Evolutionary conservation across 495 filamentous ascomycete species (phyloP), one percentile per base, ranked within the genome.

Genomic region (Aspergillus sparsus): DNA sequence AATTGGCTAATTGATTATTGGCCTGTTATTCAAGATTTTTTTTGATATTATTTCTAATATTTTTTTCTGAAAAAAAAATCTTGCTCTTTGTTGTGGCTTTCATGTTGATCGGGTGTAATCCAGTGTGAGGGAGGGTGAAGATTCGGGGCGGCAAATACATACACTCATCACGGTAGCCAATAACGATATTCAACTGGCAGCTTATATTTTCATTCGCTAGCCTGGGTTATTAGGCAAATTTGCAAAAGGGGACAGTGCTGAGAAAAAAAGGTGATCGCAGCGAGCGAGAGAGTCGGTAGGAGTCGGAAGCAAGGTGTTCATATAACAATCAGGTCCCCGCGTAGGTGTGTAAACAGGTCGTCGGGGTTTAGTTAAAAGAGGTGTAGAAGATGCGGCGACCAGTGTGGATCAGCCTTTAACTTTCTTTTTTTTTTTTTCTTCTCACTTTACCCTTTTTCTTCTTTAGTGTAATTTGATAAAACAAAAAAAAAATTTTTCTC

Each of bases 101-200:
- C 33, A 21, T 54, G 3, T 27, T 27, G 21, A 27, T 54, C 11
- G 35, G n/a, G n/a, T 49, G 45, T 35, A 12, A 53, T 60, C 49
- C n/a, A 4, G 37, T 21, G 39, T 16, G 21, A 45, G 21, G 21
- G 32, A 52, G 32, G 47, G 37, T 49, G 31, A 53, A 9, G 44
- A 52, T 34, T 49, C 39, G 33, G 50, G 31, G 41, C 50, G 27
- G 49, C 46, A 32, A 41, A 50, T 46, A 60, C 58, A 32, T 60
- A 60, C 58, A 60, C 50, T 60, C 58, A 60, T 60, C 9, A 35
- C 34, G 41, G 42, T 33, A 36, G 49, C 50, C 50, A 53, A 27
- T 35, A 34, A 34, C 11, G 12, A 49, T 37, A 16, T 37, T 21
- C 54, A 21, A 18, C 13, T 15, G 15, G 47, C n/a, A 27, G 50